These are phyloP conservation scores for Phanerochaete sordida DNA, from an alignment of 768 basidiomycete genomes.

Conservation along the genomic window DNA sequence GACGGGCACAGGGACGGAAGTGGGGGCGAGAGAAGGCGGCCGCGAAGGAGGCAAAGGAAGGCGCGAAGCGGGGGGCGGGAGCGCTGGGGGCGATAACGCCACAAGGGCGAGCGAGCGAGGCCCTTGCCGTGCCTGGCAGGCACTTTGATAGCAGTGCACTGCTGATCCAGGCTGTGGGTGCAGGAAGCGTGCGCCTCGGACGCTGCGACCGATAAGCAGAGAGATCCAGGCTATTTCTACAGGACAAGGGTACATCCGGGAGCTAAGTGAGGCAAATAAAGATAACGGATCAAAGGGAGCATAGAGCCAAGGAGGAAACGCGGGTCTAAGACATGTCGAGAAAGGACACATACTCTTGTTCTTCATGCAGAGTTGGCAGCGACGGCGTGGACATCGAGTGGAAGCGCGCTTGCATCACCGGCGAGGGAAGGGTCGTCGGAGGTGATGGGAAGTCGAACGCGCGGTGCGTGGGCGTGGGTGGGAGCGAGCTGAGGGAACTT, in stretches of 20 bases:
- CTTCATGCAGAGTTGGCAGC: constrained; percentile 21
- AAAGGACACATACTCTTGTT: constrained; percentile 25
- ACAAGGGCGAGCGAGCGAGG: background rate
- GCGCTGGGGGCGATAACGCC: background rate
- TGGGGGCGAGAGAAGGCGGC: background rate
- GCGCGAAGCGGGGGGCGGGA: too few species aligned
- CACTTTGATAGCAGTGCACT: background rate
- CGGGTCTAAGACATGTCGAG: constrained; percentile 18
- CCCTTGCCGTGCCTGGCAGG: background rate
- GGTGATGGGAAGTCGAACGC: background rate
- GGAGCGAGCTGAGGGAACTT: background rate
- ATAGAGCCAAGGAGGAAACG: background rate
- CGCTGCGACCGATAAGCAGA: background rate
- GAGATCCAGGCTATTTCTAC: background rate
- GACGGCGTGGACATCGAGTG: constrained; percentile 5
- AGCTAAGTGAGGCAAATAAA: background rate
- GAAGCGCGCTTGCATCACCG: too few species aligned
- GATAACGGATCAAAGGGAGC: background rate
- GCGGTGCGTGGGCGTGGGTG: background rate
- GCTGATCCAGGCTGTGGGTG: background rate
- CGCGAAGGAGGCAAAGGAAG: background rate
- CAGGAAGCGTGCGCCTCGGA: background rate
- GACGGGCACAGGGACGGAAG: background rate
- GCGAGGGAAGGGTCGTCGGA: too few species aligned
- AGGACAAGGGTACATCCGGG: background rate